Percentiles rank a stretch among this genome's conserved stretches.
These are phyloP conservation scores for Cutaneotrichosporon cavernicola DNA, from an alignment of 1,284 basidiomycete genomes.

Conservation along the genomic window DNA sequence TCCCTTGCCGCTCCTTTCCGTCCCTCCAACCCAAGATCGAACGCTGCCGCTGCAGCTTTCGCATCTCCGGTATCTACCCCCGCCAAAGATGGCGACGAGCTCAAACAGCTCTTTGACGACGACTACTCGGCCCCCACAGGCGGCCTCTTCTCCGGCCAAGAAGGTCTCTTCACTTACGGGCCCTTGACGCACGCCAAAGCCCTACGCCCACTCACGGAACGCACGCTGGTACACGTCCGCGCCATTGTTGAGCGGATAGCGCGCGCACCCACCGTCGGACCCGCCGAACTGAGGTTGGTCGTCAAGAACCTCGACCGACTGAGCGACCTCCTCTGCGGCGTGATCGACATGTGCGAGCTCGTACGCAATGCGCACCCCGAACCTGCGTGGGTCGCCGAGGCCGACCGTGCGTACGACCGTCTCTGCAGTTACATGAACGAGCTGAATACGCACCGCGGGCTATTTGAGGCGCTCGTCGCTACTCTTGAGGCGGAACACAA, in stretches of 20 bases:
- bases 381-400: conserved; percentile 72
- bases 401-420: conserved; percentile 83
- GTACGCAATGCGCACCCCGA: conserved; percentile 92
- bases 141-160: conserved; percentile 13
- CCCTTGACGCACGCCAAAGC: conserved; percentile 38
- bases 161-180: conserved; percentile 48
- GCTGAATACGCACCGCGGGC: conserved; percentile 88
- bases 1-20: not conserved
- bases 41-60: not conserved
- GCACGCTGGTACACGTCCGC: conserved; percentile 44
- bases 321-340: conserved; percentile 90
- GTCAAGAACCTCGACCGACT: conserved; percentile 93
- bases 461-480: conserved; percentile 65
- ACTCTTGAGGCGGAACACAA: conserved; percentile 48
- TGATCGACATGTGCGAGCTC: conserved; percentile 94
- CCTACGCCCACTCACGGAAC: conserved; percentile 44
- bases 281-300: conserved; percentile 69
- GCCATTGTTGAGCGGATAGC: conserved; percentile 55
- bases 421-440: conserved; percentile 97
- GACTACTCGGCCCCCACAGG: conserved; percentile 18
- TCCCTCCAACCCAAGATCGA: not conserved
- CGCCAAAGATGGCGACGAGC: conserved; percentile 12
- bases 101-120: conserved; percentile 21
- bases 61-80: not conserved
- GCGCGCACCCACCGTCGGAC: conserved; percentile 39